Percentiles rank a stretch among this genome's conserved stretches.
Conservation (phyloP, 2,329 filamentous ascomycete species). For the Aspergillus sp. region DNA sequence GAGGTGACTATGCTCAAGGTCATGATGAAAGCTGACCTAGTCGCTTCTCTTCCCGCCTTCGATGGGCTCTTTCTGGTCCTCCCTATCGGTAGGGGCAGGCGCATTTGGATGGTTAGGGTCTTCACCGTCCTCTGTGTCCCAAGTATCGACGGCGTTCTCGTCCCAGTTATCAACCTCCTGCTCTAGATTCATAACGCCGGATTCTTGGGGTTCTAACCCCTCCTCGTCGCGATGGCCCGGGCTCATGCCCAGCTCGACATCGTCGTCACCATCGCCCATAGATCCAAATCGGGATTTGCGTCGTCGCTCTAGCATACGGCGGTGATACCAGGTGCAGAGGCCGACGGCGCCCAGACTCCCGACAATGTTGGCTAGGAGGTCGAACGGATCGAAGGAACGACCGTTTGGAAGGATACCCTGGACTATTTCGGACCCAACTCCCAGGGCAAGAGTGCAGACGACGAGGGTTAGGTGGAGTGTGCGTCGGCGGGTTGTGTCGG, state of each 20-base stretch:
- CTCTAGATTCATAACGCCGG: constrained; percentile 67
- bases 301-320: constrained; percentile 88
- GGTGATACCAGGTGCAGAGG: constrained; percentile 88
- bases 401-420: constrained; percentile 68
- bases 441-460: constrained; percentile 67
- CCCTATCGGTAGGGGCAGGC: background rate
- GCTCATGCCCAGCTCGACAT: constrained; percentile 70
- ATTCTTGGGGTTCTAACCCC: constrained; percentile 57
- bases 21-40: constrained; percentile 13
- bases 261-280: constrained; percentile 57
- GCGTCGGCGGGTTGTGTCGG: constrained; percentile 85
- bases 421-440: constrained; percentile 59
- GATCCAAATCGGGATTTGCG: constrained; percentile 71
- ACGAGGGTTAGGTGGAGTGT: constrained; percentile 79
- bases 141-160: constrained; percentile 71
- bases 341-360: constrained; percentile 72
- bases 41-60: constrained; percentile 34
- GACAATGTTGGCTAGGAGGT: constrained; percentile 83
- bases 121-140: constrained; percentile 60
- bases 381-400: constrained; percentile 72
- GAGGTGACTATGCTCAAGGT: background rate
- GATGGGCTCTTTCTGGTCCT: constrained; percentile 21
- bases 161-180: constrained; percentile 93
- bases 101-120: constrained; percentile 17
- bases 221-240: constrained; percentile 39